Evolutionary conservation across 2,329 filamentous ascomycete species (phyloP), one percentile per base, ranked within the genome.

Genomic region (Zasmidium citrigriseum): DNA sequence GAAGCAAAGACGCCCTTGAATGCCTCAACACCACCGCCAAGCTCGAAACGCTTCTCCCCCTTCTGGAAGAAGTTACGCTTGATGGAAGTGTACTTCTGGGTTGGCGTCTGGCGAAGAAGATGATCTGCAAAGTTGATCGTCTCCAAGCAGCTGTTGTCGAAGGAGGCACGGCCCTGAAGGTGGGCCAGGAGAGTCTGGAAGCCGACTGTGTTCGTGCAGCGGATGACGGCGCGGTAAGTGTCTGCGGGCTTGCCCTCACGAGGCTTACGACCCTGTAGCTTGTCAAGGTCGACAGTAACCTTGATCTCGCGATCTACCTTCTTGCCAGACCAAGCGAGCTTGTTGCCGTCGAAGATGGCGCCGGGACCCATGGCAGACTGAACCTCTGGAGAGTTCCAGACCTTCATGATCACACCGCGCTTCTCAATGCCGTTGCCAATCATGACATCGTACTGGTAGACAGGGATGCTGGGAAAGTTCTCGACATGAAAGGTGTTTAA

Each of bases 111-210:
- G 3, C 95, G 90, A 55, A 99, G 80, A 7, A 93, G 79, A 70
- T 99, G 95, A 63, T 99, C 95, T 3, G 97, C 79, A 69, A 97
- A 97, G 71, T 89, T 96, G 73, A 98, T 85, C 14, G 89, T 88
- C 69, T 95, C 90, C 7, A 93, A 81, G 20, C 93, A 86, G 20
- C 82, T 77, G 38, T 84, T 85, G 69, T 89, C 84, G 72, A 89
- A 89, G 1, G 80, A 75, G 20, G 82, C 77, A 58, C 82, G 77
- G 49, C 86, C 81, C 1, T 79, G 68, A 1, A 96, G 78, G 70
- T 93, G 97, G 0, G 80, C 78, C 2, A 82, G 76, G 0, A 98
- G 81, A 0, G 83, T 79, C 2, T 80, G 75, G 53, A 98, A 82
- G 46, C 89, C 83, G 21, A 99, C 83, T 1, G 76, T 76, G n/a